Conservation (phyloP, 1,284 basidiomycete genomes). For the Acaromyces ingoldii region DNA sequence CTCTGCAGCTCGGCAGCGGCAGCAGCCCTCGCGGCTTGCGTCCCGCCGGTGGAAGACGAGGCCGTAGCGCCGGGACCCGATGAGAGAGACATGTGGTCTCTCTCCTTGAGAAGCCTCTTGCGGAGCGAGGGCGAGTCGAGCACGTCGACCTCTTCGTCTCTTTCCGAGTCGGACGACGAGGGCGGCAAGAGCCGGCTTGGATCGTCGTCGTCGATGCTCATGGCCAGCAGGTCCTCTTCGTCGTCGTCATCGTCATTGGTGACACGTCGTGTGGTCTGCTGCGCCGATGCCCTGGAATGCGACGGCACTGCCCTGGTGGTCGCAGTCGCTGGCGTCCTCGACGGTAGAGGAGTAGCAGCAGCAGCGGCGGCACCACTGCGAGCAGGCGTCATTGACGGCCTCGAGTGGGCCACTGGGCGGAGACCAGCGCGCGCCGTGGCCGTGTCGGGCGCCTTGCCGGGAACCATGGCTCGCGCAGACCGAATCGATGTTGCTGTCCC, state of each 20-base stretch:
- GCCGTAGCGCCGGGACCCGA: neutral
- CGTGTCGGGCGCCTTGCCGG: slow-evolving; percentile 2
- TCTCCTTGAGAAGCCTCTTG: neutral
- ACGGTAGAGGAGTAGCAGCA: slow-evolving; percentile 19
- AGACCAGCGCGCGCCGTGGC: slow-evolving; percentile 30
- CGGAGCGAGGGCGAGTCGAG: slow-evolving; percentile 7
- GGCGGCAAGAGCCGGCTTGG: no score
- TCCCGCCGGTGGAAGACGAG: slow-evolving; percentile 8
- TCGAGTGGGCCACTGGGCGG: slow-evolving; percentile 23
- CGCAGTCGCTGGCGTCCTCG: slow-evolving; percentile 7
- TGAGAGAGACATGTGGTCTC: slow-evolving; percentile 28
- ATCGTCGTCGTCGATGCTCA: slow-evolving; percentile 1
- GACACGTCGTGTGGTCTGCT: no score
- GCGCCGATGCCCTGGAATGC: neutral
- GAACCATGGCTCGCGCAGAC: neutral
- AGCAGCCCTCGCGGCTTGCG: neutral
- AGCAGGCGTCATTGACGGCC: slow-evolving; percentile 27
- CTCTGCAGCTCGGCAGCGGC: slow-evolving; percentile 27
- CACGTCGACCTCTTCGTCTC: slow-evolving; percentile 3
- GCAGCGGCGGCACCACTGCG: slow-evolving; percentile 12
- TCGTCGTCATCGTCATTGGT: slow-evolving; percentile 7
- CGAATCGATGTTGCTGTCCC: neutral
- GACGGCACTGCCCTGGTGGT: neutral
- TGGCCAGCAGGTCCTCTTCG: slow-evolving; percentile 2
- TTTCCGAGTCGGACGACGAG: neutral